Evolutionary conservation across 2,329 filamentous ascomycete genomes (phyloP).

Genomic region (Ceratocystis alfenasii): DNA sequence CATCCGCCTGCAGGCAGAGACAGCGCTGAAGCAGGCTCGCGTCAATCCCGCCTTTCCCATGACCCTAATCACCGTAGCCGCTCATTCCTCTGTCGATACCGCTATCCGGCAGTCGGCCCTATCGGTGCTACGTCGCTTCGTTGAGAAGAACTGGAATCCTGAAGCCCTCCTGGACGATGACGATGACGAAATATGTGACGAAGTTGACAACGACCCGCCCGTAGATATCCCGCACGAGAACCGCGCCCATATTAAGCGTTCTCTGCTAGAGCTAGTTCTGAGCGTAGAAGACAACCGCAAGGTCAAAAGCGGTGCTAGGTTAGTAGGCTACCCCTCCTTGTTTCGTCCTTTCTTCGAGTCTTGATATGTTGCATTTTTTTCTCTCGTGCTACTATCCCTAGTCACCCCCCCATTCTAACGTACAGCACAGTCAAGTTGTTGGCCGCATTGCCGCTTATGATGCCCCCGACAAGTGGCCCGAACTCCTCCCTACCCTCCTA

Average conservation of each 20-base stretch:
- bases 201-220: constrained; percentile 35
- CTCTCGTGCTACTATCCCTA: not conserved
- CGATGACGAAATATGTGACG: constrained; percentile 49
- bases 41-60: constrained; percentile 60
- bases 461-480: constrained; percentile 92
- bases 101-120: constrained; percentile 75
- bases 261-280: constrained; percentile 65
- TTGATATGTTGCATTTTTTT: not conserved
- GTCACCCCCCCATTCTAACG: not conserved
- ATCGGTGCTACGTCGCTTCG: constrained; percentile 67
- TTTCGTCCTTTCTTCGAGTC: not conserved
- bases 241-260: constrained; percentile 60
- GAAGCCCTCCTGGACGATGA: constrained; percentile 60
- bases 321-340: constrained; percentile 30
- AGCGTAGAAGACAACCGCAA: constrained; percentile 65
- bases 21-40: constrained; percentile 62
- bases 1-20: constrained; percentile 75
- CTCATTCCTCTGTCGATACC: constrained; percentile 59
- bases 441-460: constrained; percentile 90
- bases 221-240: constrained; percentile 27
- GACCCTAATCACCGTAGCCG: constrained; percentile 68
- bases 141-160: constrained; percentile 72
- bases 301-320: constrained; percentile 80
- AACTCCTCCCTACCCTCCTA: constrained; percentile 68
- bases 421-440: constrained; percentile 49